Evolutionary conservation across 176 grass and related monocot species (phyloP), one percentile per base, ranked within the genome.

Genomic region (Bothriochloa decipiens): DNA sequence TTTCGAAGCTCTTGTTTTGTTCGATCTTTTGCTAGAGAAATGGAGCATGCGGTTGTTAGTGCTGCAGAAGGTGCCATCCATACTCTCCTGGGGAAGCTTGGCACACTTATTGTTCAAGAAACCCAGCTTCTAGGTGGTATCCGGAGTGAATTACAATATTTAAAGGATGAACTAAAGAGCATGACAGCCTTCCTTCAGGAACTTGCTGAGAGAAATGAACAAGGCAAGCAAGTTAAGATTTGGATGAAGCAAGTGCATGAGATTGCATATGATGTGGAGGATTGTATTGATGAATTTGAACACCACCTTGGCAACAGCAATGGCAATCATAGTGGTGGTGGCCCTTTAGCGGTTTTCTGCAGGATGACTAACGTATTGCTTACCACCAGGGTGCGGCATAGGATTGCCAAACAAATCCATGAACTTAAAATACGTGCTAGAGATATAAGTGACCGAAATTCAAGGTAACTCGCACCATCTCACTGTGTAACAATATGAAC

Each of bases 141-240:
- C 37, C 76, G 13, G 14, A 29, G 10, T 27, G 47, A 84, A 7
- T 33, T 88, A 8, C 76, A 80, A 22, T 75, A 80, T 4, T 74
- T 89, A 37, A 89, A 89, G 62, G 87, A 89, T 75, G 87, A 89
- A 32, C 63, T 89, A 23, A 82, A 89, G 37, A 89, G 82, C 82
- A 85, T 89, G 82, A 76, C n/a, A 2, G 62, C 87, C 47, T 89
- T 89, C 61, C 87, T 85, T 17, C 82, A 85, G 50, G 87, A 89
- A 20, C 70, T 85, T 40, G 15, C 87, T 23, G 87, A 85, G 70
- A 68, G 39, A 71, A 35, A 69, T 63, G 83, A 85, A 37, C 69
- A 8, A 20, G 17, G 63, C 45, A 89, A 63, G 62, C 87, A 89
- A 71, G 62, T 76, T 69, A 85, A 85, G 28, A 76, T 89, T 40